These are phyloP conservation scores for Brassica juncea DNA, from an alignment of 345 rosid genomes.

Conservation along the genomic window DNA sequence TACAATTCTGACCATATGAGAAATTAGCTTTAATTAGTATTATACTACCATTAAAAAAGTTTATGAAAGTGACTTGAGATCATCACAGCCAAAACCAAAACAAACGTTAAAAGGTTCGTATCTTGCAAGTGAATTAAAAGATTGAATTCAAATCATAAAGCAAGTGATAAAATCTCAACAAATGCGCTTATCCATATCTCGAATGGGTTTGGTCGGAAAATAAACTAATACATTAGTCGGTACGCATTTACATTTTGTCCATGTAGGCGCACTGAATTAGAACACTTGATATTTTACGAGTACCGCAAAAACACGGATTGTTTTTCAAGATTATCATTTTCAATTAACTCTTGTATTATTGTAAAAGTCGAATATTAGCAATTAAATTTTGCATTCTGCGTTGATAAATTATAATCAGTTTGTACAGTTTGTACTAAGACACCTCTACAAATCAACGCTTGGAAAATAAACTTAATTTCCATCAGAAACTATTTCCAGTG, in stretches of 20 bases:
- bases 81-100: background rate
- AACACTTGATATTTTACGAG: background rate
- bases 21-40: background rate
- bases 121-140: background rate
- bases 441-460: background rate
- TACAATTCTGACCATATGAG: background rate
- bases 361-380: background rate
- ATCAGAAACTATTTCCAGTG: background rate
- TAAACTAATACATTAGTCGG: background rate
- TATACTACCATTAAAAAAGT: background rate
- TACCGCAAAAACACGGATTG: background rate
- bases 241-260: background rate
- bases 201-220: background rate
- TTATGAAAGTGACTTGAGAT: background rate
- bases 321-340: background rate
- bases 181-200: slow-evolving; percentile 12
- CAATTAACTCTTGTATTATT: background rate
- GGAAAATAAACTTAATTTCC: background rate
- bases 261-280: background rate
- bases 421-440: background rate
- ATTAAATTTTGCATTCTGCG: background rate
- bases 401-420: background rate
- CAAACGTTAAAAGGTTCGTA: background rate
- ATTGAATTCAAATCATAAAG: background rate
- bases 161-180: background rate